These are phyloP conservation scores for Carex littledalei DNA, from an alignment of 176 grass and related monocot species.

Conservation along the genomic window DNA sequence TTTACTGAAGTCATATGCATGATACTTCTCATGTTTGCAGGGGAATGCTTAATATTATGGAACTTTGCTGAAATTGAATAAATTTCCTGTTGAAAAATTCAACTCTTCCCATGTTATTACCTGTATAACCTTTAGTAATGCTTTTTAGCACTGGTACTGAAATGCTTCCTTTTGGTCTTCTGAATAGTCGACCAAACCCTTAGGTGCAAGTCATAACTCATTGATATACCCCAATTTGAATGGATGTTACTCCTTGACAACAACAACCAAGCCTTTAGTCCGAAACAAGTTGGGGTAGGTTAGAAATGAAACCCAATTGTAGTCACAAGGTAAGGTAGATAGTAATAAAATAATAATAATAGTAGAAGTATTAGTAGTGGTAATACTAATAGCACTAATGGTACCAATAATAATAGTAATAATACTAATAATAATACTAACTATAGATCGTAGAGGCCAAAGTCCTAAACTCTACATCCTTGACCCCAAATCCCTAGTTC, in stretches of 20 bases:
- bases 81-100: background rate
- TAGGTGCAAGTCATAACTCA: background rate
- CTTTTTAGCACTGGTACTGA: background rate
- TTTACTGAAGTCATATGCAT: background rate
- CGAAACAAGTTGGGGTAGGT: no score
- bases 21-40: background rate
- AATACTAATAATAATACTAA: no score
- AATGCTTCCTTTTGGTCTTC: background rate
- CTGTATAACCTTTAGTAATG: background rate
- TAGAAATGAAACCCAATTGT: no score
- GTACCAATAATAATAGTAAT: no score
- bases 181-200: background rate
- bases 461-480: no score
- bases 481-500: no score
- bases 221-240: background rate
- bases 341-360: no score
- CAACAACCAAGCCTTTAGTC: no score
- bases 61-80: background rate
- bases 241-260: background rate
- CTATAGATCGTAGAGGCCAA: no score
- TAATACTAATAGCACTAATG: no score
- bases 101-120: background rate
- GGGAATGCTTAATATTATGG: background rate
- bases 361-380: no score
- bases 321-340: no score